Evolutionary conservation across 768 basidiomycete genomes (phyloP).

Genomic region (Mrakia hoshinonis): DNA sequence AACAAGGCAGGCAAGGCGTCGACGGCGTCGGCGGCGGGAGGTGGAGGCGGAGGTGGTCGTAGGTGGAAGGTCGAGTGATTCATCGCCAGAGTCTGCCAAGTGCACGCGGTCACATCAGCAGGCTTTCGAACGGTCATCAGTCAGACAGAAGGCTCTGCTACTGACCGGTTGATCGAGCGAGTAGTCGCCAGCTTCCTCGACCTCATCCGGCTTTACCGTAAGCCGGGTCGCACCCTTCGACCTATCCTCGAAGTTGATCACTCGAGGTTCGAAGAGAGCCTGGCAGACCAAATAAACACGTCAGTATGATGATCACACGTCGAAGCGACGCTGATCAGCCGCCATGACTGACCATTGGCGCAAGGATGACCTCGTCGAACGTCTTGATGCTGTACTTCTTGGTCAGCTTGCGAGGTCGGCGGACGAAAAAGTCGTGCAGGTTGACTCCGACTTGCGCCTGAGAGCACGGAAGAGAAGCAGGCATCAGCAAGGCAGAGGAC

Average conservation of each 20-base stretch:
- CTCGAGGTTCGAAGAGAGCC: constrained; percentile 87
- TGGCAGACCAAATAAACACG: constrained; percentile 39
- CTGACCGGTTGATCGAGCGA: constrained; percentile 24
- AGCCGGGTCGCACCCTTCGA: constrained; percentile 41
- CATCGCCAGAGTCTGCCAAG: constrained; percentile 73
- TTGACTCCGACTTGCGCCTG: constrained; percentile 69
- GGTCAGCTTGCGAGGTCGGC: constrained; percentile 62
- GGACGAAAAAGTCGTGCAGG: constrained; percentile 79
- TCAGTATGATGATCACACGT: background rate
- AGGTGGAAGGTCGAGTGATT: constrained; percentile 80
- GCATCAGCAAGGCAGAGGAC: background rate
- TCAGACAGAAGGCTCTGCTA: background rate
- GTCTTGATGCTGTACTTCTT: constrained; percentile 82
- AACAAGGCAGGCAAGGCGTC: background rate
- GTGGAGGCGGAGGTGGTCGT: constrained; percentile 39
- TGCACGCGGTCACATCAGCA: background rate
- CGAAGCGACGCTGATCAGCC: background rate
- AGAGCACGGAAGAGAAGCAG: background rate
- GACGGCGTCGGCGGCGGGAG: background rate
- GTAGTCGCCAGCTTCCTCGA: background rate
- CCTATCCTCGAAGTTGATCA: constrained; percentile 81
- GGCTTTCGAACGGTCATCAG: background rate
- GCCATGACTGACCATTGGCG: constrained; percentile 65
- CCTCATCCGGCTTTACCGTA: background rate
- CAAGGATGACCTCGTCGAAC: constrained; percentile 90